Conservation (phyloP, 169 alveolate species). For the Cryptosporidium felis region DNA sequence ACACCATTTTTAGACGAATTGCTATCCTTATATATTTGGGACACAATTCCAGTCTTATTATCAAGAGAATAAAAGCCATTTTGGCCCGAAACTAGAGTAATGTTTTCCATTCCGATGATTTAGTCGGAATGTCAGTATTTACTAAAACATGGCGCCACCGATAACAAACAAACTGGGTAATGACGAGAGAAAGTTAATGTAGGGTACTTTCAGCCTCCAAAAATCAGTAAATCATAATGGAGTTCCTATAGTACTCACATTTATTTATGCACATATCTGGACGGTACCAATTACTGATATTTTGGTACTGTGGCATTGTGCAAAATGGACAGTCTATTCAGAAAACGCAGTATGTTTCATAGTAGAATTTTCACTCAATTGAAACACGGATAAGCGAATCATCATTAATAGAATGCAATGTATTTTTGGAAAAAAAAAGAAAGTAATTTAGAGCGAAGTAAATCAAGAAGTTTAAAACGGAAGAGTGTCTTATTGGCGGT, state of each 20-base stretch:
- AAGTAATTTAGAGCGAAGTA: neutral
- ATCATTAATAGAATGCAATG: neutral
- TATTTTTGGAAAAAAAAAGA: neutral
- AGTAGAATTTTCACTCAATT: conserved; percentile 18
- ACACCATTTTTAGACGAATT: conserved; percentile 22
- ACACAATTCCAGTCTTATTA: neutral
- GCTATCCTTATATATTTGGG: neutral
- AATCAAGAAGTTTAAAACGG: neutral
- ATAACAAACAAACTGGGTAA: neutral
- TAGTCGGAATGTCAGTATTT: neutral
- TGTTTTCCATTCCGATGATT: conserved; percentile 16
- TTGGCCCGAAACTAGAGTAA: conserved; percentile 14
- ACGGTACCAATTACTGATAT: conserved; percentile 15
- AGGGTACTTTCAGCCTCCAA: conserved; percentile 65
- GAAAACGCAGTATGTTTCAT: conserved; percentile 48
- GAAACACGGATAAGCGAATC: conserved; percentile 72
- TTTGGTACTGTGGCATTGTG: conserved; percentile 68
- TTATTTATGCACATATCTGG: conserved; percentile 48
- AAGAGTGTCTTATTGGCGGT: conserved; percentile 56
- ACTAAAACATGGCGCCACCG: neutral
- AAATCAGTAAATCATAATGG: conserved; percentile 23
- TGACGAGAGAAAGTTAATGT: neutral
- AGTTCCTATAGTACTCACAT: conserved; percentile 56
- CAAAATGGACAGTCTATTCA: neutral
- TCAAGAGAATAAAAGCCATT: conserved; percentile 46